phyloP scores from a whole-genome alignment of 2,329 filamentous ascomycete genomes.

The Botrytis fabae region DNA sequence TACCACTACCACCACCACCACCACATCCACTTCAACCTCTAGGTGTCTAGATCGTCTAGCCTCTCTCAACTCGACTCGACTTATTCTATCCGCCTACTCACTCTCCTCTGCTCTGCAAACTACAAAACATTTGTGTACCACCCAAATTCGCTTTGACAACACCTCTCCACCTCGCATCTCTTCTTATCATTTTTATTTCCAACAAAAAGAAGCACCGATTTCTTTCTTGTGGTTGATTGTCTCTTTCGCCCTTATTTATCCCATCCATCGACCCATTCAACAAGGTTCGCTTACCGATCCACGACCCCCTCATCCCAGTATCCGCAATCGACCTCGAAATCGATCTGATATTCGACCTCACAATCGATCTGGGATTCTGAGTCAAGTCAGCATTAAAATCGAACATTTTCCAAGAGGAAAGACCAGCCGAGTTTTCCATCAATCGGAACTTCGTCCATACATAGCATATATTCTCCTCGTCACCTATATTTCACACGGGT shows the following conservation, averaged over 20 bases:
- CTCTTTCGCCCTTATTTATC: background rate
- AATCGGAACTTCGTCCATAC: background rate
- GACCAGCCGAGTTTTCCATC: background rate
- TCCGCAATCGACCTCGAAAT: background rate
- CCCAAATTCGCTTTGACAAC: background rate
- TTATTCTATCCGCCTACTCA: background rate
- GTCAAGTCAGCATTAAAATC: background rate
- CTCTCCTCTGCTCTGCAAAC: background rate
- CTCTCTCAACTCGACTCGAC: background rate
- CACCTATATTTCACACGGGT: background rate
- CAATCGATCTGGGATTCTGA: background rate
- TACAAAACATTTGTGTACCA: background rate
- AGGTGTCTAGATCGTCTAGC: background rate
- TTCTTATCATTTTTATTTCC: background rate
- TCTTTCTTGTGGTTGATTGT: background rate
- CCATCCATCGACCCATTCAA: background rate
- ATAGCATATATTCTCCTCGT: background rate
- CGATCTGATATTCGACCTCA: background rate
- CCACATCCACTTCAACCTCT: background rate
- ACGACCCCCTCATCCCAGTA: slow-evolving; percentile 2
- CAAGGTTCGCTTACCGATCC: slow-evolving; percentile 5
- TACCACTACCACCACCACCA: background rate
- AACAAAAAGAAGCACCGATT: background rate
- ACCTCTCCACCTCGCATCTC: background rate
- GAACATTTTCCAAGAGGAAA: background rate